phyloP scores from a whole-genome alignment of 306 rosid species.

The Cyamopsis tetragonoloba region DNA sequence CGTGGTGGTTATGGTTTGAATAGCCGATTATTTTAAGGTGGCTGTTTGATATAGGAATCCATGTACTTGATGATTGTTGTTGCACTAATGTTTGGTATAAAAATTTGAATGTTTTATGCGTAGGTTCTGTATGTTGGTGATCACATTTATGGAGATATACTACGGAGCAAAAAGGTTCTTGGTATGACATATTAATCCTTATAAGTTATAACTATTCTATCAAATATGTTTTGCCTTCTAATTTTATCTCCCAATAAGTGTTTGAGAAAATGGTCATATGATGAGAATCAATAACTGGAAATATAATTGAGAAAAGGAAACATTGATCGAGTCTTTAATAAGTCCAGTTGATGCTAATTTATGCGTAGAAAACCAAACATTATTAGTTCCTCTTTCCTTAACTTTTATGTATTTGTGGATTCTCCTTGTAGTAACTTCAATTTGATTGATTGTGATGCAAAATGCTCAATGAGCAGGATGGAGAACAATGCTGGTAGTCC shows the following conservation, averaged over 20 bases:
- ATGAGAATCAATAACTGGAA: neutral
- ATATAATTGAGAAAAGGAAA: neutral
- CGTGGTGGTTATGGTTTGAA: neutral
- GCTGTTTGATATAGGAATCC: conserved; percentile 9
- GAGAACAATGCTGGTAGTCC: conserved; percentile 99
- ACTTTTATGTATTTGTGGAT: neutral
- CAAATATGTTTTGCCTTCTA: neutral
- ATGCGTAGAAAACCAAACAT: neutral
- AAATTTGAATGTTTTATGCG: neutral
- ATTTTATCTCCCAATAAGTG: neutral
- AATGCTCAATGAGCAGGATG: conserved; percentile 59
- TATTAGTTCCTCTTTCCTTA: neutral
- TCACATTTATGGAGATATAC: conserved; percentile 95
- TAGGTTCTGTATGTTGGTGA: conserved; percentile 99
- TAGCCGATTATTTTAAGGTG: neutral
- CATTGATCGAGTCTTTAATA: neutral
- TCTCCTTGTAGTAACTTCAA: neutral
- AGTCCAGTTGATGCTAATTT: neutral
- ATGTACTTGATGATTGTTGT: conserved; percentile 14
- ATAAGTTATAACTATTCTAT: conserved; percentile 1
- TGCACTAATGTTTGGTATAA: neutral
- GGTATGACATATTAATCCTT: conserved; percentile 50
- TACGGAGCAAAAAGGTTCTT: conserved; percentile 96
- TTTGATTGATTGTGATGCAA: conserved; percentile 14
- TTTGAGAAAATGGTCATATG: neutral